Evolutionary conservation across 495 filamentous ascomycete genomes (phyloP).

Genomic region (Penicillium parvum): DNA sequence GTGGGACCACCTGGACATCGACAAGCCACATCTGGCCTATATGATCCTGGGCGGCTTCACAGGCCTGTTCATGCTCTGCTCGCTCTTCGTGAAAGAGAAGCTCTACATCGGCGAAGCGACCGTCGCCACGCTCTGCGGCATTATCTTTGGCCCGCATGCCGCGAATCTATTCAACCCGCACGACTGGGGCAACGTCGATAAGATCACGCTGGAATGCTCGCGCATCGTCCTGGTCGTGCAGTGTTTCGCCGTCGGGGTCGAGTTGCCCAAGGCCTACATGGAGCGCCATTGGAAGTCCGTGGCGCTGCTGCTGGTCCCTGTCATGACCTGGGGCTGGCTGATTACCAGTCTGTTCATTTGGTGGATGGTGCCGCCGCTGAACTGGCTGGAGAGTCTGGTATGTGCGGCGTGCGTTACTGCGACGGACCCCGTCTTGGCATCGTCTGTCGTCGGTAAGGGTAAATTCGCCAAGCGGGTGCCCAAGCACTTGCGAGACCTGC

Average conservation of each 20-base stretch:
- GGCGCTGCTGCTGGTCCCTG: conserved; percentile 78
- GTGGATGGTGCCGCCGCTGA: conserved; percentile 82
- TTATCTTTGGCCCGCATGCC: conserved; percentile 96
- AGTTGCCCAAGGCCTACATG: conserved; percentile 97
- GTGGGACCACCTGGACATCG: conserved; percentile 90
- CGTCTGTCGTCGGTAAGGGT: conserved; percentile 96
- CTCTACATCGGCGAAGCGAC: conserved; percentile 99
- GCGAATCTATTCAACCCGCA: conserved; percentile 83
- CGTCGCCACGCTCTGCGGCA: conserved; percentile 89
- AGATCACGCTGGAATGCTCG: conserved; percentile 94
- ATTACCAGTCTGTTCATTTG: conserved; percentile 93
- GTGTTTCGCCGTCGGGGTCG: conserved; percentile 98
- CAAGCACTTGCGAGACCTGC: conserved; percentile 90
- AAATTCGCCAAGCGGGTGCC: conserved; percentile 97
- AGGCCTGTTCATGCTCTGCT: conserved; percentile 96
- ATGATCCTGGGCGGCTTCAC: conserved; percentile 98
- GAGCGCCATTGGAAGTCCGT: conserved; percentile 97
- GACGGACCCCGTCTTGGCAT: conserved; percentile 95
- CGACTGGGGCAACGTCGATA: conserved; percentile 89
- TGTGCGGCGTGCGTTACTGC: conserved; percentile 93
- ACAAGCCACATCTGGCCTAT: conserved; percentile 95
- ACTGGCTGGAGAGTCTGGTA: conserved; percentile 83
- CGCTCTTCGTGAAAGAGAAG: conserved; percentile 94
- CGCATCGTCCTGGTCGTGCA: conserved; percentile 97
- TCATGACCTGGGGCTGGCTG: conserved; percentile 98